Base-by-base conservation (phyloP, 2,329 filamentous ascomycete genomes). In the Claviceps sp. region DNA sequence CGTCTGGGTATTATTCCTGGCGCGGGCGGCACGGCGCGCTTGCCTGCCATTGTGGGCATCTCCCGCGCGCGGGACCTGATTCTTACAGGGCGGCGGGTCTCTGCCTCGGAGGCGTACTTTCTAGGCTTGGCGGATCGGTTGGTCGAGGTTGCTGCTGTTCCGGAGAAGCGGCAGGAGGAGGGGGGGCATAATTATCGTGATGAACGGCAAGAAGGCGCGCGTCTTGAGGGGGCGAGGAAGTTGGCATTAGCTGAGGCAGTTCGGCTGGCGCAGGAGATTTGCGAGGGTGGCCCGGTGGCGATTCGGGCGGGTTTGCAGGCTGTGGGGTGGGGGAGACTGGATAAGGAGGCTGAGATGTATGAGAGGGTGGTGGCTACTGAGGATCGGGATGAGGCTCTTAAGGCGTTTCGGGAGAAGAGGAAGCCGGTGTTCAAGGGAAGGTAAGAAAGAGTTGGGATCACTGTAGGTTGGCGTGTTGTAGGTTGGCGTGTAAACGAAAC, bases 1-100 rank as follows among this genome's bases (percentile, higher is more conserved):
- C 78, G 90, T 2, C 78, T 98, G 2, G 93, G 86, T 52, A 98
- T 98, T 65, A 86, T 98, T 57, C 93, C 93, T 3, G 93, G 93
- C 54, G 93, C 91, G 2, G 93, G 93, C 44, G 93, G 91, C 55
- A 97, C 91, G 1, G 88, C 88, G 67, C 84, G 93, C 9, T 81
- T 98, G 0, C 88, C 89, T 1, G 78, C 77, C 8, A 70, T 98
- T 20, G 84, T 98, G 57, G 93, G 93, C 5, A 71, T 85, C 24
- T 74, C 77, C 26, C 82, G 89, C 52, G 93, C 93, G n/a, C 78
- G 90, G 49, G 91, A 98, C 67, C 72, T 97, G 61, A 85, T 97
- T 50, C 74, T 97, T 8, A 97, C 91, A 0, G 93, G 93, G 3
- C 80, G 93, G n/a, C 77, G 88, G 44, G 86, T 98, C 13, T 76